Conservation (phyloP, 768 basidiomycete genomes). For the Russula virescens region DNA sequence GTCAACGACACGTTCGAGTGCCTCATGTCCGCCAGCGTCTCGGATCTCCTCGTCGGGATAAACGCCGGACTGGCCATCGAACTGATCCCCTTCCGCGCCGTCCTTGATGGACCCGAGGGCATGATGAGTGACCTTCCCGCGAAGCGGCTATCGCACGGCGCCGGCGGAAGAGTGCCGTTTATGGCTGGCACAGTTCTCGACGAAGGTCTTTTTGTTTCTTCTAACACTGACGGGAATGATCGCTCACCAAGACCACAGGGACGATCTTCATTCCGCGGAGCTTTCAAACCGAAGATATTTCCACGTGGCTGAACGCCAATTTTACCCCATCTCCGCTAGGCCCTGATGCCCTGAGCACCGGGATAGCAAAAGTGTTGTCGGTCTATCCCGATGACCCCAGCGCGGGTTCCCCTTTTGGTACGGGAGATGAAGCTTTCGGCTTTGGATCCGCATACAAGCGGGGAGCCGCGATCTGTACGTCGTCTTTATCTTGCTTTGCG, state of each 20-base stretch:
- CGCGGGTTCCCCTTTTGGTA: slow-evolving; percentile 42
- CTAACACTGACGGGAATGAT: neutral
- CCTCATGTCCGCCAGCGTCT: slow-evolving; percentile 22
- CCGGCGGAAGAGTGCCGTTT: slow-evolving; percentile 39
- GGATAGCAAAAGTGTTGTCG: slow-evolving; percentile 30
- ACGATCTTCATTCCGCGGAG: slow-evolving; percentile 34
- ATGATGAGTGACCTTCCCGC: slow-evolving; percentile 39
- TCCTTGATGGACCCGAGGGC: slow-evolving; percentile 39
- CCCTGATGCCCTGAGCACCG: slow-evolving; percentile 17
- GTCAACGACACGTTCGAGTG: slow-evolving; percentile 35
- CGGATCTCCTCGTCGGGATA: slow-evolving; percentile 21
- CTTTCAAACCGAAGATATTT: slow-evolving; percentile 5
- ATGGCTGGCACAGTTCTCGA: slow-evolving; percentile 42
- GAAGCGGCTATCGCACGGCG: slow-evolving; percentile 29
- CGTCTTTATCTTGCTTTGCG: neutral
- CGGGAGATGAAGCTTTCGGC: slow-evolving; percentile 43
- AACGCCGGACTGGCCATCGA: slow-evolving; percentile 28
- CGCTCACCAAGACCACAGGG: slow-evolving; percentile 26
- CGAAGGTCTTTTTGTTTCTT: slow-evolving; percentile 34
- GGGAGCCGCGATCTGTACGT: slow-evolving; percentile 30
- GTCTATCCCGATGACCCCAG: slow-evolving; percentile 41
- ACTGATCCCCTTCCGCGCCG: slow-evolving; percentile 34
- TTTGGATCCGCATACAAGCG: slow-evolving; percentile 37
- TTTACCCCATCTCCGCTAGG: slow-evolving; percentile 21
- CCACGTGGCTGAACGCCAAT: slow-evolving; percentile 11